Evolutionary conservation across 305 asterid species (phyloP).

Genomic region (Fraxinus albicans): DNA sequence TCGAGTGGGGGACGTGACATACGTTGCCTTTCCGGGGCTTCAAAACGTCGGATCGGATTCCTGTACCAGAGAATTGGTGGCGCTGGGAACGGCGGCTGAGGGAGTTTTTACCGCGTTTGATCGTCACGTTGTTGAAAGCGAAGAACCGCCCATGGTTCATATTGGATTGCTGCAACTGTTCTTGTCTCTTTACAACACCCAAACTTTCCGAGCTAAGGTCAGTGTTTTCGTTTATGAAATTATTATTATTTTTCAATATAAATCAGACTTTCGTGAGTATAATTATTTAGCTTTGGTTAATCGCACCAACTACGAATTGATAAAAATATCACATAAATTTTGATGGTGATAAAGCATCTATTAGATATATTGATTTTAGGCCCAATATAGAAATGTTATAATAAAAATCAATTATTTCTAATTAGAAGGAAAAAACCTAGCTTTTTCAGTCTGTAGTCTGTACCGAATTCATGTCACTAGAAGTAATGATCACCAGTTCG

Average conservation of each 20-base stretch:
- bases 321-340: not conserved
- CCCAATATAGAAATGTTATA: not conserved
- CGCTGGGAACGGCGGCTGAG: conserved; percentile 26
- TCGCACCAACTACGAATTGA: not conserved
- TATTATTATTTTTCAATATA: not conserved
- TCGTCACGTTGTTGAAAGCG: conserved; percentile 23
- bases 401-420: not conserved
- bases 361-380: not conserved
- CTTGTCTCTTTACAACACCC: conserved; percentile 32
- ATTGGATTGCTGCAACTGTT: conserved; percentile 60
- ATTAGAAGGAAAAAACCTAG: not conserved
- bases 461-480: not conserved
- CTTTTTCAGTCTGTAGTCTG: not conserved
- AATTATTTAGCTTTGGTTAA: not conserved
- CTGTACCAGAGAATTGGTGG: conserved; percentile 46
- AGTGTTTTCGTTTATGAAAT: conserved; percentile 1
- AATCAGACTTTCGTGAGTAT: not conserved
- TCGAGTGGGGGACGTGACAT: conserved; percentile 44
- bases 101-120: conserved; percentile 48
- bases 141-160: conserved; percentile 57
- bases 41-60: conserved; percentile 46
- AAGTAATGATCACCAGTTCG: too few species aligned
- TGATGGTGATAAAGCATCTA: not conserved
- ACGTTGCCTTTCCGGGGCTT: conserved; percentile 70
- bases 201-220: conserved; percentile 56